Conservation (phyloP, 371 early-diverging fungal species). For the Choanephora cucurbitarum region DNA sequence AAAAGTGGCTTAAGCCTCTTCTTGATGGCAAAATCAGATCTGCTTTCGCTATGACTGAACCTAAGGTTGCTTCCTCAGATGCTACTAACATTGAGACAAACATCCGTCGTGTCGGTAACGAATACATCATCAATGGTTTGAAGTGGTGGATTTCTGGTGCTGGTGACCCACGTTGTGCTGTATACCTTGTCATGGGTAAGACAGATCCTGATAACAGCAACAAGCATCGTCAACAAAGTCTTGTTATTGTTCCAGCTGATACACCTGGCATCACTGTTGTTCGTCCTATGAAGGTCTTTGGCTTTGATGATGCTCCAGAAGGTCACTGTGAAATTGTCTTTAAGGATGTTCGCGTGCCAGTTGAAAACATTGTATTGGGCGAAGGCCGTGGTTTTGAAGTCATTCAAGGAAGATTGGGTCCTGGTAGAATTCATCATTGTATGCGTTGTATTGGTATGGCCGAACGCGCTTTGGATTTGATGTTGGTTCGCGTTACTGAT, state of each 20-base stretch:
- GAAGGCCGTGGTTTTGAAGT: conserved; percentile 96
- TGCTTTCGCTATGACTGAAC: conserved; percentile 98
- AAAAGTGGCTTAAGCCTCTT: conserved; percentile 82
- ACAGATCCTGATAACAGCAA: conserved; percentile 68
- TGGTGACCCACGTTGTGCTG: conserved; percentile 89
- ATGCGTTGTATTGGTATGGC: conserved; percentile 96
- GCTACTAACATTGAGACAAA: conserved; percentile 92
- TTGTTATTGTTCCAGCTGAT: conserved; percentile 89
- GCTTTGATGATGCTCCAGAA: conserved; percentile 95
- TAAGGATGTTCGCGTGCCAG: conserved; percentile 72
- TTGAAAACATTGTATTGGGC: conserved; percentile 82
- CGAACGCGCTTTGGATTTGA: conserved; percentile 86
- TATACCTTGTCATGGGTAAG: conserved; percentile 87
- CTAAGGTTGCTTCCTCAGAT: conserved; percentile 91
- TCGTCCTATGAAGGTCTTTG: conserved; percentile 87
- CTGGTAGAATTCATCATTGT: conserved; percentile 80
- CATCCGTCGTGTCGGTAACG: conserved; percentile 68
- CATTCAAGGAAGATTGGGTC: conserved; percentile 97
- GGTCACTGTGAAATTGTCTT: conserved; percentile 94
- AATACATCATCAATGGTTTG: conserved; percentile 88
- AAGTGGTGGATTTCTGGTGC: conserved; percentile 98
- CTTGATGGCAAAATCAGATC: conserved; percentile 91
- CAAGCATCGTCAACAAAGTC: conserved; percentile 85
- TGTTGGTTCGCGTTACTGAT: conserved; percentile 85
- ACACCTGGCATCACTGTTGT: conserved; percentile 86